These are phyloP conservation scores for Penicillium polonicum DNA, from an alignment of 2,329 filamentous ascomycete species.

Conservation along the genomic window DNA sequence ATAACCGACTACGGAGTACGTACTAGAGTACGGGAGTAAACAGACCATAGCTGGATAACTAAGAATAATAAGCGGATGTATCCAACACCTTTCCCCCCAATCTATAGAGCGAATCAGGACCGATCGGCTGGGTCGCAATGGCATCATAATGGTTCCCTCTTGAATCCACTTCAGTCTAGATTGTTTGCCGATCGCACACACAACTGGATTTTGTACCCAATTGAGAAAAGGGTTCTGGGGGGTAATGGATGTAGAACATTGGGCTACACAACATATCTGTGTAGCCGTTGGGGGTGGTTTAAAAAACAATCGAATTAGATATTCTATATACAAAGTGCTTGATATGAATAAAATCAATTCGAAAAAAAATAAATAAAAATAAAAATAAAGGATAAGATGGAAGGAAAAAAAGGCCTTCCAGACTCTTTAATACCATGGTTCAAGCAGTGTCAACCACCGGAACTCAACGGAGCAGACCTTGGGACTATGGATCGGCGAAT, in stretches of 20 bases:
- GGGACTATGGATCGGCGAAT: constrained; percentile 14
- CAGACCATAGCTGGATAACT: background rate
- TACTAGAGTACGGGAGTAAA: background rate
- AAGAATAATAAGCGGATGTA: background rate
- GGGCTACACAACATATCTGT: constrained; percentile 12
- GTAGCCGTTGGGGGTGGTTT: constrained; percentile 14
- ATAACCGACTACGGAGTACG: background rate
- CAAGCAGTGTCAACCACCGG: constrained; percentile 19
- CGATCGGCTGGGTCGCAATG: constrained; percentile 5
- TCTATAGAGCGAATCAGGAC: constrained; percentile 1
- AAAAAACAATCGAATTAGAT: constrained; percentile 1
- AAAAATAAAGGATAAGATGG: background rate
- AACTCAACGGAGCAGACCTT: constrained; percentile 15
- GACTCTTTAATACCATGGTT: constrained; percentile 10
- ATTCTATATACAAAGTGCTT: too few relatives aligned
- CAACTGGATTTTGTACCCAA: background rate
- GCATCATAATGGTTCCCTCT: constrained; percentile 18
- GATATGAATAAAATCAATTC: too few relatives aligned
- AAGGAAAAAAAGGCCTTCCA: constrained; percentile 5
- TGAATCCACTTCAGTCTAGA: constrained; percentile 22
- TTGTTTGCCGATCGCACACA: constrained; percentile 21
- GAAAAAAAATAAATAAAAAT: background rate
- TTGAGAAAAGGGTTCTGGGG: constrained; percentile 7
- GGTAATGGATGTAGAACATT: background rate
- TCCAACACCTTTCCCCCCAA: background rate